A percentile compares a stretch with the other conserved stretches of the same genome.
phyloP scores from a whole-genome alignment of 352 stramenopile genomes.

The Phytophthora vignae region DNA sequence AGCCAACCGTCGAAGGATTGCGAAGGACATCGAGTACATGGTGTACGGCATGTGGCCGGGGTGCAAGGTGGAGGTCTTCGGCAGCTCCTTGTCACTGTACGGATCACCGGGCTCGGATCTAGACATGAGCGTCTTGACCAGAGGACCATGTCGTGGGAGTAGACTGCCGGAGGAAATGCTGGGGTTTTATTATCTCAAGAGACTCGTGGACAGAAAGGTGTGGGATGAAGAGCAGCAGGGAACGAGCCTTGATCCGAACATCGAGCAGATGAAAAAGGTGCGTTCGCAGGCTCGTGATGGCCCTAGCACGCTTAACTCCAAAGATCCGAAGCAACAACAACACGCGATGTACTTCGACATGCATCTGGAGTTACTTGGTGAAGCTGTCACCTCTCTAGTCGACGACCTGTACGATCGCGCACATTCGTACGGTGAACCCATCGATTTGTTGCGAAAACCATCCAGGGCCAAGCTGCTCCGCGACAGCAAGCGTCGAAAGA shows the following conservation, averaged over 20 bases:
- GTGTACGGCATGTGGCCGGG: conserved; percentile 42
- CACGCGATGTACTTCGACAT: conserved; percentile 38
- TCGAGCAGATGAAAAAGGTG: conserved; percentile 39
- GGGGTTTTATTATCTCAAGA: conserved; percentile 46
- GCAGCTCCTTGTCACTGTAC: conserved; percentile 74
- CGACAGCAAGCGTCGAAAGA: conserved; percentile 36
- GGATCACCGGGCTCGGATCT: conserved; percentile 68
- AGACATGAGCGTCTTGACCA: conserved; percentile 59
- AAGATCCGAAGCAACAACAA: conserved; percentile 22
- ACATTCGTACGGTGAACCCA: neutral
- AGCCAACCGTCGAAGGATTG: conserved; percentile 32
- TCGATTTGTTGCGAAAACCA: conserved; percentile 3
- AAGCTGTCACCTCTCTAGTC: conserved; percentile 27
- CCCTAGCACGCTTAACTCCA: conserved; percentile 20
- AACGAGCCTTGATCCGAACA: conserved; percentile 15
- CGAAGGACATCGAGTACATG: conserved; percentile 37
- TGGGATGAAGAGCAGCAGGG: conserved; percentile 12
- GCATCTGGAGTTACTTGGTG: conserved; percentile 28
- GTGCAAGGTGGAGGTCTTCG: conserved; percentile 57
- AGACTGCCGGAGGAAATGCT: conserved; percentile 20
- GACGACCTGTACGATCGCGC: neutral
- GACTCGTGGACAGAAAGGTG: conserved; percentile 37
- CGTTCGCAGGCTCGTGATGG: conserved; percentile 14
- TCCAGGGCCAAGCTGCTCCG: conserved; percentile 33
- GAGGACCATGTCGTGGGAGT: neutral